Percentiles rank a stretch among this genome's conserved stretches.
These are phyloP conservation scores for Lophiostoma macrostomum DNA, from an alignment of 495 filamentous ascomycete species.

Conservation along the genomic window DNA sequence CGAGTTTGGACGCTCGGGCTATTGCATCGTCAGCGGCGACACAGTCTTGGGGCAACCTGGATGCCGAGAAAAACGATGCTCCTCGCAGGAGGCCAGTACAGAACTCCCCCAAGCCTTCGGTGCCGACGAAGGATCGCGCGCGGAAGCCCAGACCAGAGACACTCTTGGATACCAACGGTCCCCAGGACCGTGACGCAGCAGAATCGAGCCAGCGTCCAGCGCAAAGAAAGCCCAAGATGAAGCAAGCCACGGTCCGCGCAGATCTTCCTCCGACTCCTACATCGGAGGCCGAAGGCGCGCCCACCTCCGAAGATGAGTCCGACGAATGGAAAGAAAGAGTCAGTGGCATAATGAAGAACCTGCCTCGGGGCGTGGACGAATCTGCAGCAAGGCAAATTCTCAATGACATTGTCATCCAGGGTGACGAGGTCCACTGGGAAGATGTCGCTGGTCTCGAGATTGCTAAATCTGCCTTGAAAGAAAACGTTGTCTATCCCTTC, in stretches of 20 bases:
- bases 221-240: slow-evolving; percentile 5
- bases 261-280: slow-evolving; percentile 28
- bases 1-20: slow-evolving; percentile 1
- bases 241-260: slow-evolving; percentile 13
- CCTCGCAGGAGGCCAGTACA: not conserved
- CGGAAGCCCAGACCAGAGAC: not conserved
- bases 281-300: slow-evolving; percentile 38
- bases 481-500: slow-evolving; percentile 97
- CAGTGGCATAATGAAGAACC: slow-evolving; percentile 64
- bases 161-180: no score
- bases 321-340: slow-evolving; percentile 49
- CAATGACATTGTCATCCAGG: slow-evolving; percentile 92
- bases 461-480: slow-evolving; percentile 89
- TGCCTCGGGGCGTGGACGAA: slow-evolving; percentile 78
- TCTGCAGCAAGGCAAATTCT: slow-evolving; percentile 84
- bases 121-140: no score
- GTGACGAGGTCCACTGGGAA: slow-evolving; percentile 92
- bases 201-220: slow-evolving; percentile 37
- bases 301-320: slow-evolving; percentile 29
- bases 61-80: not conserved
- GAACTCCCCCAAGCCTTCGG: no score
- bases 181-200: slow-evolving; percentile 18
- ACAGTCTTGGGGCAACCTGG: slow-evolving; percentile 12
- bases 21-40: slow-evolving; percentile 19
- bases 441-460: slow-evolving; percentile 89